Percentiles rank a stretch among this genome's conserved stretches.
phyloP scores from a whole-genome alignment of 2,329 filamentous ascomycete genomes.

The Cladorrhinum sp. region DNA sequence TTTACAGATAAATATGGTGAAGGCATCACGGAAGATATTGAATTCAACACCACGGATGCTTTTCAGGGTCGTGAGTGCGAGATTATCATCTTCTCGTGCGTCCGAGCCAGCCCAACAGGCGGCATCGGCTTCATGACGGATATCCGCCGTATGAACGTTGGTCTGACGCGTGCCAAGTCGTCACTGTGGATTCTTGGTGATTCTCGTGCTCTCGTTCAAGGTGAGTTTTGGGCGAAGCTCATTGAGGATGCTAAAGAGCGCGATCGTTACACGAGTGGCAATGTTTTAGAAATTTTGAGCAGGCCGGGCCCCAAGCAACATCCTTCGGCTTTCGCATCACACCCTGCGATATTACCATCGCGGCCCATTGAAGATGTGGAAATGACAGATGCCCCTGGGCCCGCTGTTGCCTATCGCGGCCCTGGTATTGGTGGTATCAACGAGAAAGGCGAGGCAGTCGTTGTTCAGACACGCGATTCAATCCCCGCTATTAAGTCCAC shows the following conservation, averaged over 20 bases:
- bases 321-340: constrained; percentile 22
- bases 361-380: constrained; percentile 22
- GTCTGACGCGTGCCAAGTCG: constrained; percentile 92
- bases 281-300: constrained; percentile 50
- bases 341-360: constrained; percentile 1
- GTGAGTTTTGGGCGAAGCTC: constrained; percentile 85
- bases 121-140: constrained; percentile 98
- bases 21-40: constrained; percentile 71
- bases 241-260: constrained; percentile 76
- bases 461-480: constrained; percentile 17
- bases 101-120: constrained; percentile 85
- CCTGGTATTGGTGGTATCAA: constrained; percentile 30
- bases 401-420: constrained; percentile 18
- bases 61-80: constrained; percentile 97
- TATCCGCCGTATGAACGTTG: constrained; percentile 98
- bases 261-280: constrained; percentile 71
- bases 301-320: constrained; percentile 40
- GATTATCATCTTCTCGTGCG: constrained; percentile 98
- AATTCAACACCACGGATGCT: constrained; percentile 98
- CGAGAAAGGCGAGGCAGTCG: constrained; percentile 30
- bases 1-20: constrained; percentile 74
- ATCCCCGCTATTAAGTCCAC: constrained; percentile 41
- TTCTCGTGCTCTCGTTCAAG: constrained; percentile 78
- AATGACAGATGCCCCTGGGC: constrained; percentile 27
- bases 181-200: constrained; percentile 96